Base-by-base conservation (phyloP, 352 stramenopile genomes). In the Bremia lactucae region DNA sequence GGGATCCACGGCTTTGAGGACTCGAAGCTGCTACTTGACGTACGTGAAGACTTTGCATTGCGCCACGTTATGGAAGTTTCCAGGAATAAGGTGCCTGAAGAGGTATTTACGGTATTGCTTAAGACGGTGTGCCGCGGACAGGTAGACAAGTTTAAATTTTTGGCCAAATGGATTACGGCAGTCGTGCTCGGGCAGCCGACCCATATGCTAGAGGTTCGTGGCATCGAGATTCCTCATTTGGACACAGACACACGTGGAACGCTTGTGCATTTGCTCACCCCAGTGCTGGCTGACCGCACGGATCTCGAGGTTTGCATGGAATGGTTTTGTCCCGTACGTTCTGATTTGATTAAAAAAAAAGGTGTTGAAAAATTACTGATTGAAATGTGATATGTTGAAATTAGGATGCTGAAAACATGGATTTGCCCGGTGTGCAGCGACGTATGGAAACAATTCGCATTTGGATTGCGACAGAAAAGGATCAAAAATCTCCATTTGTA, bases 131-230 rank as follows among this genome's bases (percentile, higher is more conserved):
- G 81, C 45, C 72, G 65, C 23, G 78, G 81, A 21, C 78, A 89
- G 46, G 66, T 91, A 16, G 78, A 93, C 60, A 90, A 90, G 60
- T 93, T 93, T 40, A 89, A 93, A 48, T 90, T 89, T 42, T 48
- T 91, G 19, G 76, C 78, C 38, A 88, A 72, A 20, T 93, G 81
- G 81, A 90, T 93, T 56, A 83, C 70, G 46, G 56, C 57, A 11
- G 73, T 93, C 20, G 81, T 93, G 46, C 58, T 87, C 2, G 72
- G 60, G 22, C 62, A 85, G 21, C 71, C 77, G 13, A 64, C 88
- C 7, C 52, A 69, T 29, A 67, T 74, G 42, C 59, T 91, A 4
- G 62, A 75, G 25, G 81, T 88, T 46, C 78, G 81, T 23, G 81
- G 81, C 22, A 93, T 93, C 40, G 75, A 87, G 59, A 87, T 93